These are phyloP conservation scores for Aristolochia californica DNA, from an alignment of 164 flowering plant species.

Conservation along the genomic window DNA sequence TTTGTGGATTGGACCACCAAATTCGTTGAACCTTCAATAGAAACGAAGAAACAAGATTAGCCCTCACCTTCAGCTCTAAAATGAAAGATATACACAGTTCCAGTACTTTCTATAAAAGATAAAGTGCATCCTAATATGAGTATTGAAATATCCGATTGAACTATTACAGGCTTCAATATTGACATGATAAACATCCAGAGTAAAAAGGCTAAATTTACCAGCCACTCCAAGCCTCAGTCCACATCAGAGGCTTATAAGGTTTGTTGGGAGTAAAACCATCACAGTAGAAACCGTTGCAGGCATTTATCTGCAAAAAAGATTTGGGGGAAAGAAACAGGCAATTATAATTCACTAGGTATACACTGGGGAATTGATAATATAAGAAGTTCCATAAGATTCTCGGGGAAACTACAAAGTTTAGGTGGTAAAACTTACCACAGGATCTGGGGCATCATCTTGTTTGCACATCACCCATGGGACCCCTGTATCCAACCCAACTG, in stretches of 20 bases:
- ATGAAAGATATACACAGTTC: too few species aligned
- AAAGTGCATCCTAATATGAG: too few species aligned
- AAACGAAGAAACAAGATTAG: conserved; percentile 1
- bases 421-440: conserved; percentile 31
- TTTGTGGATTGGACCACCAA: conserved; percentile 58
- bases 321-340: not conserved
- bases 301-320: conserved; percentile 51
- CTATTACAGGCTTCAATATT: not conserved
- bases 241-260: conserved; percentile 83
- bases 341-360: not conserved
- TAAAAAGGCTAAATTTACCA: conserved; percentile 30
- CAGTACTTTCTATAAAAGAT: too few species aligned
- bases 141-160: too few species aligned
- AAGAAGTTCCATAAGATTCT: not conserved
- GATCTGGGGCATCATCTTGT: conserved; percentile 73
- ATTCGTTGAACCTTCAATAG: conserved; percentile 67
- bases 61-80: too few species aligned
- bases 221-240: conserved; percentile 98
- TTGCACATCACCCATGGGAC: conserved; percentile 89
- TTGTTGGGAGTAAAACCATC: conserved; percentile 77
- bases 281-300: conserved; percentile 97
- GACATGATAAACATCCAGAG: not conserved
- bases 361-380: not conserved
- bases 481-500: conserved; percentile 42
- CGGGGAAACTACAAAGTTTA: not conserved